phyloP scores from a whole-genome alignment of 768 basidiomycete genomes.

The Exidia glandulosa region DNA sequence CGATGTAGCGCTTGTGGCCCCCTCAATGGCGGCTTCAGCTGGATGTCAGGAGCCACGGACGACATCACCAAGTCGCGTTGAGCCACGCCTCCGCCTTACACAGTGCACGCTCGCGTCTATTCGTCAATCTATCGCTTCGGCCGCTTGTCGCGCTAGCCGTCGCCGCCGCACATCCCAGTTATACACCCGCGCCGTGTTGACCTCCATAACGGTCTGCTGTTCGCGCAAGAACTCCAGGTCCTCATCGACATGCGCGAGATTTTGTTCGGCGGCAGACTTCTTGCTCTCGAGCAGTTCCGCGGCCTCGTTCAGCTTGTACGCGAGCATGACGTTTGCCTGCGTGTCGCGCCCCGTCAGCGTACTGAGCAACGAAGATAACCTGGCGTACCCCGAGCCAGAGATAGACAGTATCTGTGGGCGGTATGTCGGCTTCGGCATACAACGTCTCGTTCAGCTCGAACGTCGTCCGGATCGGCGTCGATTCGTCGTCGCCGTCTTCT shows the following conservation, averaged over 20 bases:
- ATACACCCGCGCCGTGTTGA: conserved; percentile 88
- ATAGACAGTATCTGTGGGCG: conserved; percentile 80
- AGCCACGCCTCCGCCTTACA: too few relatives aligned
- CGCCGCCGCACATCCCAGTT: conserved; percentile 91
- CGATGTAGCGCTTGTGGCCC: too few relatives aligned
- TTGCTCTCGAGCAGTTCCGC: conserved; percentile 64
- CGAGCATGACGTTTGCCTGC: conserved; percentile 96
- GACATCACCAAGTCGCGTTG: too few relatives aligned
- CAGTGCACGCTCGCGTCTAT: too few relatives aligned
- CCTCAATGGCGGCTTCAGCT: too few relatives aligned
- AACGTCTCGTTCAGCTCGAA: conserved; percentile 96
- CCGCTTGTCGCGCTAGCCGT: conserved; percentile 36
- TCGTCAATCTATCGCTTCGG: too few relatives aligned
- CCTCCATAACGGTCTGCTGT: conserved; percentile 93
- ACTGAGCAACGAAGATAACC: conserved; percentile 15
- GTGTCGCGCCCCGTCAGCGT: not conserved
- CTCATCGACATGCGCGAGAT: conserved; percentile 58
- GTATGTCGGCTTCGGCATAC: conserved; percentile 81
- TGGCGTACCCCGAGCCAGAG: conserved; percentile 87
- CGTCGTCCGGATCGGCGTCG: conserved; percentile 60
- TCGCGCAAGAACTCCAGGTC: conserved; percentile 90
- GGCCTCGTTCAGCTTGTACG: conserved; percentile 77
- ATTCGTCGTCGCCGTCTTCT: conserved; percentile 38
- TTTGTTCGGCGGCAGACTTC: conserved; percentile 55
- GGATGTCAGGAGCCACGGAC: too few relatives aligned